Base-by-base conservation (phyloP, 202 grass and related monocot species). In the Setaria italica region DNA sequence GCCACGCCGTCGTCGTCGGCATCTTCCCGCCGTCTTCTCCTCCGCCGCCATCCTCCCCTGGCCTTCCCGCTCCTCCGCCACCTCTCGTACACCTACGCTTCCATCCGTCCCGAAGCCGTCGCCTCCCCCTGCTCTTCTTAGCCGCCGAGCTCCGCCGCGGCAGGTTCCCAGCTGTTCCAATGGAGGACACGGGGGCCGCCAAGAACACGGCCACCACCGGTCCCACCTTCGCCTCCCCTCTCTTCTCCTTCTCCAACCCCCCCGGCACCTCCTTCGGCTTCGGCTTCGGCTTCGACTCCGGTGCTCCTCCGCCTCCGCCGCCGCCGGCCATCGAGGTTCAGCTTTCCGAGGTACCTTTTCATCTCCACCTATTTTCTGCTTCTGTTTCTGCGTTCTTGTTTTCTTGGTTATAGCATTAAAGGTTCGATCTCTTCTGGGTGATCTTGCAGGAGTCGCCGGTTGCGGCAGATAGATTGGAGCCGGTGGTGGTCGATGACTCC, bases 321-420 rank as follows among this genome's bases (percentile, higher is more conserved):
- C 94, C 90, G 21, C 94, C 94, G 10, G 80, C 83, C 13, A 45
- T 91, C 35, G 84, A 93, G 82, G 89, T 96, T 69, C 74, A 82
- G n/a, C 57, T 91, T n/a, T 83, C 87, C 3, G 91, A 95, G 92
- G 92, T 94, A 84, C 69, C 30, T 78, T 59, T 39, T 60, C 20
- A 35, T 14, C 15, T 62, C 70, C 20, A 15, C 13, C 34, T 13
- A 0, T 68, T 67, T 41, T 46, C 1, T 30, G 25, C 17, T n/a
- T 62, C 6, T 72, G 13, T 48, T 47, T 45, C 20, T 3, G 39
- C 62, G 34, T 3, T 82, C 53, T 53, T 41, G 4, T 17, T 53
- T 25, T 70, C 14, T 49, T 11, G 11, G 11, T 62, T 46, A 53
- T 47, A 32, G 20, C 20, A 51, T 58, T 42, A 7, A 42, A 79